phyloP scores from a whole-genome alignment of 2,329 filamentous ascomycete genomes.

The Dothiorella sarmentorum region DNA sequence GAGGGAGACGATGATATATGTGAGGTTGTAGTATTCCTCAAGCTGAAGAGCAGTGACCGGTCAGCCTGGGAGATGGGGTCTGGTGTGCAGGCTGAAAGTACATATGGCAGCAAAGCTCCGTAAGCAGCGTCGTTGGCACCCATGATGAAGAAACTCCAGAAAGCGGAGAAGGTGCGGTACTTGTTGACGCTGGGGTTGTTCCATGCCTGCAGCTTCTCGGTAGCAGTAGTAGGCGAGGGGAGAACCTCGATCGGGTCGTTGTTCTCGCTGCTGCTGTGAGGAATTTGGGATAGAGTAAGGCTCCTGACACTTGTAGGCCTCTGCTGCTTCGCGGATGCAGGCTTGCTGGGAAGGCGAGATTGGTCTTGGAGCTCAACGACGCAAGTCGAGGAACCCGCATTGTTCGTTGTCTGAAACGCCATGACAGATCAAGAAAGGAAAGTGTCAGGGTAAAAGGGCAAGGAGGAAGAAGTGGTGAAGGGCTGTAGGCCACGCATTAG shows the following conservation, averaged over 20 bases:
- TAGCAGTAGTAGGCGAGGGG: slow-evolving; percentile 43
- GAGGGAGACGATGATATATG: slow-evolving; percentile 62
- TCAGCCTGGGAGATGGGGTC: slow-evolving; percentile 11
- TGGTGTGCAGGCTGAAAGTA: slow-evolving; percentile 22
- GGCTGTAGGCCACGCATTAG: neutral
- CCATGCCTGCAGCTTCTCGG: slow-evolving; percentile 55
- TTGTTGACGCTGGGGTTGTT: slow-evolving; percentile 59
- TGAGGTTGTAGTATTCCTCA: slow-evolving; percentile 60
- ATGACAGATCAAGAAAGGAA: neutral
- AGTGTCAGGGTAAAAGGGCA: neutral
- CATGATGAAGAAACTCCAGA: slow-evolving; percentile 62
- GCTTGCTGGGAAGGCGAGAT: neutral
- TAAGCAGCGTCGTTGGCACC: slow-evolving; percentile 67
- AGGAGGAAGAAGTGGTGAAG: neutral
- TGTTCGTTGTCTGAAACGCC: slow-evolving; percentile 24
- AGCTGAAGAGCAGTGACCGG: slow-evolving; percentile 39
- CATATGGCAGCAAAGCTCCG: slow-evolving; percentile 55
- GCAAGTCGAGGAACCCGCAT: slow-evolving; percentile 34
- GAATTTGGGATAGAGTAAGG: neutral
- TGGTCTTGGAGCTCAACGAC: slow-evolving; percentile 32
- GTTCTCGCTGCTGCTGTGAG: slow-evolving; percentile 4
- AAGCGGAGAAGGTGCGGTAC: slow-evolving; percentile 56
- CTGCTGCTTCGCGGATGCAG: slow-evolving; percentile 22
- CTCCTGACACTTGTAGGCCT: slow-evolving; percentile 19
- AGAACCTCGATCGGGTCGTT: slow-evolving; percentile 38